Conservation (phyloP, 345 rosid genomes). For the Citrus hindsii region DNA sequence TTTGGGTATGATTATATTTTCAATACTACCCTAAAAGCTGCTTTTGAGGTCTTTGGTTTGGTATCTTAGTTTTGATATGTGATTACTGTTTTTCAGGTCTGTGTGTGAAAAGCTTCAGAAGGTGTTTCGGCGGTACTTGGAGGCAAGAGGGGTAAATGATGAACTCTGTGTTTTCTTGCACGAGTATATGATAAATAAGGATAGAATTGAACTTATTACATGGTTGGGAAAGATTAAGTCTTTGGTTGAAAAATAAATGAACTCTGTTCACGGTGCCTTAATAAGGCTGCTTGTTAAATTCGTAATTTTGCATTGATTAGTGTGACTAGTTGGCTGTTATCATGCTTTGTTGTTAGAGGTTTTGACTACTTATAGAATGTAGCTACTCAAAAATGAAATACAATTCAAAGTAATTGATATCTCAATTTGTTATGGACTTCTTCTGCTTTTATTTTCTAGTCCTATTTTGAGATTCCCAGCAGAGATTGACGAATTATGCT, state of each 20-base stretch:
- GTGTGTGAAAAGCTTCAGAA: constrained; percentile 48
- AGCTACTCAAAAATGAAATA: not conserved
- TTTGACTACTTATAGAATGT: not conserved
- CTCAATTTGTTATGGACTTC: not conserved
- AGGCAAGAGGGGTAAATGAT: constrained; percentile 58
- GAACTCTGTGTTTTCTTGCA: constrained; percentile 66
- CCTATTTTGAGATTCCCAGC: not conserved
- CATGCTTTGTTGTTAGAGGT: not conserved
- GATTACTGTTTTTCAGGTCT: constrained; percentile 36
- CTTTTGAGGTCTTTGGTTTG: not conserved
- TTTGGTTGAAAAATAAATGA: constrained; percentile 36
- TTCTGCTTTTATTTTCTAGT: not conserved
- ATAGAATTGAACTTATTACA: constrained; percentile 59
- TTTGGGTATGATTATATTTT: constrained; percentile 37
- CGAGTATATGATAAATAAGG: constrained; percentile 68
- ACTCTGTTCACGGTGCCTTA: not conserved
- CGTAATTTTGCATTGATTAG: not conserved
- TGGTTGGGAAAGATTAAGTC: constrained; percentile 59
- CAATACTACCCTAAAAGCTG: no score
- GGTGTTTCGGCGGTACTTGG: constrained; percentile 37
- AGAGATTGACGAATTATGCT: not conserved
- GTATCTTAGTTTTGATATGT: constrained; percentile 3
- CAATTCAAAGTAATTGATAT: not conserved
- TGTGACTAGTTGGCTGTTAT: not conserved
- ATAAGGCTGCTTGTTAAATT: not conserved